Conservation (phyloP, 2,329 filamentous ascomycete species). For the Periconia sp. region DNA sequence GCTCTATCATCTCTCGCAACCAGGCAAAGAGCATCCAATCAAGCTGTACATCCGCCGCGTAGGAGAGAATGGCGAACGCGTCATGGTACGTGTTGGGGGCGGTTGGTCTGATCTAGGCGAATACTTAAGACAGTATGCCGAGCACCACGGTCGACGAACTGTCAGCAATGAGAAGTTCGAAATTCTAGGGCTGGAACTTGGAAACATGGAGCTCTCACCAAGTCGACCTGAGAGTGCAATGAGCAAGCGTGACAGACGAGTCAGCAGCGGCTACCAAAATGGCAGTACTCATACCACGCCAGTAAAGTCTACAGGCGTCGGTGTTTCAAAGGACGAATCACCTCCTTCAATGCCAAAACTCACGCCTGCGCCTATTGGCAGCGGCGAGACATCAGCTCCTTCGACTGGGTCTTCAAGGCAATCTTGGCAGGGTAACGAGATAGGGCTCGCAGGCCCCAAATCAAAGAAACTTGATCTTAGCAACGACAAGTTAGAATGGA, state of each 20-base stretch:
- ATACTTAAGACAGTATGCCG: conserved; percentile 91
- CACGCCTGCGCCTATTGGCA: conserved; percentile 30
- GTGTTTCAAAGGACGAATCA: conserved; percentile 25
- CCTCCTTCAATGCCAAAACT: conserved; percentile 33
- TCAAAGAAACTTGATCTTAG: conserved; percentile 68
- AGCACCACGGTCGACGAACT: conserved; percentile 82
- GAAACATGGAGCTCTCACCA: conserved; percentile 30
- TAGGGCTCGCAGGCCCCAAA: conserved; percentile 75
- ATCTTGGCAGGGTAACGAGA: conserved; percentile 49
- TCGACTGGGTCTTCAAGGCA: conserved; percentile 34
- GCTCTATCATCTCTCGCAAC: conserved; percentile 87
- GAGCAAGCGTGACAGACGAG: conserved; percentile 25
- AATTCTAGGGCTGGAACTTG: conserved; percentile 56
- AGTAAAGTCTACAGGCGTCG: conserved; percentile 23
- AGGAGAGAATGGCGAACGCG: conserved; percentile 85
- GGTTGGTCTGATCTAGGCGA: conserved; percentile 98
- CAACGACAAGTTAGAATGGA: conserved; percentile 78
- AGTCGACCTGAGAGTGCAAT: conserved; percentile 35
- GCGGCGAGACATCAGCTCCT: conserved; percentile 30
- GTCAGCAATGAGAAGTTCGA: conserved; percentile 63
- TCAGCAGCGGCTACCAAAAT: conserved; percentile 22
- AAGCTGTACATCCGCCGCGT: conserved; percentile 94
- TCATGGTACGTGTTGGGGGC: conserved; percentile 97
- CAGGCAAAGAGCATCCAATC: conserved; percentile 83
- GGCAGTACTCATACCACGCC: conserved; percentile 37